Conservation (phyloP, 2,329 filamentous ascomycete species). For the Samsoniella hepiali region DNA sequence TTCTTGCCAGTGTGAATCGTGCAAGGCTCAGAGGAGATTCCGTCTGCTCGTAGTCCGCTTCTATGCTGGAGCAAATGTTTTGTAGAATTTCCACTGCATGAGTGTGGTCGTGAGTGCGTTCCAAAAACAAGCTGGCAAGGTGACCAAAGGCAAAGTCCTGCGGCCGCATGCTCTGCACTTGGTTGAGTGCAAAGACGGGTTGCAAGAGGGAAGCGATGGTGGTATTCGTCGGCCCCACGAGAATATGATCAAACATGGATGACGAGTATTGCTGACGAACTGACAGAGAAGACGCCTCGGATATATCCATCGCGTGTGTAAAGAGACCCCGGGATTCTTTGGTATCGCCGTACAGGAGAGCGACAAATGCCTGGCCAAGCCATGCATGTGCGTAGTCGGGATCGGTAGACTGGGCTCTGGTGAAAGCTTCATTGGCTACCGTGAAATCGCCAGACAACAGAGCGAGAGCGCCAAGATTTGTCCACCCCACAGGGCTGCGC, state of each 20-base stretch:
- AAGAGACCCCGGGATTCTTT: slow-evolving; percentile 82
- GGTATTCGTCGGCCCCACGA: slow-evolving; percentile 51
- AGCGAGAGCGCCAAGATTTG: slow-evolving; percentile 84
- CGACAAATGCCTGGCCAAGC: slow-evolving; percentile 88
- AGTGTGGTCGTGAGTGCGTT: slow-evolving; percentile 68
- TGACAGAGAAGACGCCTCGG: slow-evolving; percentile 69
- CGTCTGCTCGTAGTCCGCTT: slow-evolving; percentile 78
- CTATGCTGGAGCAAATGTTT: slow-evolving; percentile 64
- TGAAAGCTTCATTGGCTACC: slow-evolving; percentile 87
- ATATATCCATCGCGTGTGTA: slow-evolving; percentile 91
- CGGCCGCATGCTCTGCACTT: slow-evolving; percentile 69
- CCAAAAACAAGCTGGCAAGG: slow-evolving; percentile 74
- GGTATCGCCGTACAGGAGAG: slow-evolving; percentile 68
- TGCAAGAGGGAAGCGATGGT: slow-evolving; percentile 68
- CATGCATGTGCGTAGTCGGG: slow-evolving; percentile 92
- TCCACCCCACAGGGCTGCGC: slow-evolving; percentile 79
- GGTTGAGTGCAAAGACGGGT: slow-evolving; percentile 82
- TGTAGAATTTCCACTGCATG: slow-evolving; percentile 63
- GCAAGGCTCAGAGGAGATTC: slow-evolving; percentile 73
- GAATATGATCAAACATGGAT: slow-evolving; percentile 77
- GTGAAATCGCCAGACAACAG: slow-evolving; percentile 78
- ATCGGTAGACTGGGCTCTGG: slow-evolving; percentile 86
- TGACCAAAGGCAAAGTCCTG: slow-evolving; percentile 71
- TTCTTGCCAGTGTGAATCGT: slow-evolving; percentile 76
- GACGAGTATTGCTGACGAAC: slow-evolving; percentile 76